Conservation (phyloP, 495 filamentous ascomycete species). For the Daldinia loculata region DNA sequence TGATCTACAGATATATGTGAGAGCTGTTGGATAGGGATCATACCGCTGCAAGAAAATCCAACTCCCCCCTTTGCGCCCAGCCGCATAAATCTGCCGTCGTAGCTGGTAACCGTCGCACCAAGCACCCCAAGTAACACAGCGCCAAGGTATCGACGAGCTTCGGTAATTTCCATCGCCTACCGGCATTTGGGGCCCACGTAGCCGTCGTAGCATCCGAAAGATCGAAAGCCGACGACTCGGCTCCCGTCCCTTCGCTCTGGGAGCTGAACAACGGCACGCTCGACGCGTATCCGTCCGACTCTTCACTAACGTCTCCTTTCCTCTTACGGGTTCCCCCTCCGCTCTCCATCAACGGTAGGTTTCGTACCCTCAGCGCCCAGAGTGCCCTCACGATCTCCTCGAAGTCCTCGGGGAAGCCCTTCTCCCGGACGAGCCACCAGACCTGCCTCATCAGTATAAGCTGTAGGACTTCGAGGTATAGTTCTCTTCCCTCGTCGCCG, state of each 20-base stretch:
- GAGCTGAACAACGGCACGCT: constrained; percentile 50
- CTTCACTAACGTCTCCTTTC: constrained; percentile 3
- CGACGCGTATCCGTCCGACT: constrained; percentile 23
- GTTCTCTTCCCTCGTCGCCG: constrained; percentile 71
- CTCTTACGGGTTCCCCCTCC: constrained; percentile 14
- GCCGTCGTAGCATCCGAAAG: constrained; percentile 41
- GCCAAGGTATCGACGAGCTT: constrained; percentile 53
- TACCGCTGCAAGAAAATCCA: constrained; percentile 55
- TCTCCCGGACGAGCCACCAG: constrained; percentile 52
- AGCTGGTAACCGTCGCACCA: constrained; percentile 54
- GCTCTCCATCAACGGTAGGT: constrained; percentile 44
- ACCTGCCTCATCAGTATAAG: constrained; percentile 66
- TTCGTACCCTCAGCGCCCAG: constrained; percentile 58
- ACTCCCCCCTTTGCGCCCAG: constrained; percentile 53
- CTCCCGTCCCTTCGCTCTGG: constrained; percentile 41
- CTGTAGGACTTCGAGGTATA: constrained; percentile 87
- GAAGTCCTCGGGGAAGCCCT: constrained; percentile 55
- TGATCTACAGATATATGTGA: neutral
- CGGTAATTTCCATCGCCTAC: constrained; percentile 52
- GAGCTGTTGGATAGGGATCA: constrained; percentile 10
- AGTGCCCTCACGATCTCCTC: constrained; percentile 61
- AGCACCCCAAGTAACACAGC: constrained; percentile 56
- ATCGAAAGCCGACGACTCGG: constrained; percentile 26
- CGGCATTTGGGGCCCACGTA: constrained; percentile 37
- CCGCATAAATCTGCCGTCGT: constrained; percentile 55